phyloP scores from a whole-genome alignment of 2,329 filamentous ascomycete genomes.

The Colletotrichum sp. region DNA sequence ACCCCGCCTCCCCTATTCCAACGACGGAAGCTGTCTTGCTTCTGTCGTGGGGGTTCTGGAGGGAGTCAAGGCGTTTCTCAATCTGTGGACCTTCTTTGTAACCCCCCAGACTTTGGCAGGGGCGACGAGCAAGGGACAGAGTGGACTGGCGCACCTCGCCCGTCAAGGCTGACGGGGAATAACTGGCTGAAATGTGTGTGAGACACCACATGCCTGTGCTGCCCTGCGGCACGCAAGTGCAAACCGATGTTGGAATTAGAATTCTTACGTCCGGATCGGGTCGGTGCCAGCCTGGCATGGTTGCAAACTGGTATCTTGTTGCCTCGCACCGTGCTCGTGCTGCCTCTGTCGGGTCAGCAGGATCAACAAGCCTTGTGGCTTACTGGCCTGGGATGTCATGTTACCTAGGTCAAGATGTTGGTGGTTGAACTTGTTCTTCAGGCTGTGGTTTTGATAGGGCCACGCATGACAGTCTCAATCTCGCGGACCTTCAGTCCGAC shows the following conservation, averaged over 20 bases:
- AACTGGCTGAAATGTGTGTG: background rate
- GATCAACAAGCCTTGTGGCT: conserved; percentile 1
- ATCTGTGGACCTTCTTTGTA: background rate
- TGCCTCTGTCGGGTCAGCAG: background rate
- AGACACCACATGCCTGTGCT: conserved; percentile 15
- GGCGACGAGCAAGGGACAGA: background rate
- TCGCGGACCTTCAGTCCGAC: background rate
- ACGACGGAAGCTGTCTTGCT: background rate
- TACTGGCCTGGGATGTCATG: background rate
- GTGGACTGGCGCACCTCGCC: background rate
- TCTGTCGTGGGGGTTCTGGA: background rate
- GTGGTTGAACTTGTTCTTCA: background rate
- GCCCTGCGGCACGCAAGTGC: background rate
- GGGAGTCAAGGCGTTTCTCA: background rate
- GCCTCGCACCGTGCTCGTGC: background rate
- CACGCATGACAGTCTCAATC: background rate
- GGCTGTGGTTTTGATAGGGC: accelerated
- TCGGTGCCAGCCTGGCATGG: background rate
- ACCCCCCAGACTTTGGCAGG: background rate
- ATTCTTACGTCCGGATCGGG: background rate
- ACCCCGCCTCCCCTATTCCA: background rate
- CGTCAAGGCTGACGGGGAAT: background rate
- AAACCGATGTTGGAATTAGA: background rate
- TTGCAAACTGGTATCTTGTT: background rate
- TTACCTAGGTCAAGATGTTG: background rate